A percentile compares a stretch with the other conserved stretches of the same genome.
Conservation (phyloP, 1,284 basidiomycete species). For the Puccinia novopanici region DNA sequence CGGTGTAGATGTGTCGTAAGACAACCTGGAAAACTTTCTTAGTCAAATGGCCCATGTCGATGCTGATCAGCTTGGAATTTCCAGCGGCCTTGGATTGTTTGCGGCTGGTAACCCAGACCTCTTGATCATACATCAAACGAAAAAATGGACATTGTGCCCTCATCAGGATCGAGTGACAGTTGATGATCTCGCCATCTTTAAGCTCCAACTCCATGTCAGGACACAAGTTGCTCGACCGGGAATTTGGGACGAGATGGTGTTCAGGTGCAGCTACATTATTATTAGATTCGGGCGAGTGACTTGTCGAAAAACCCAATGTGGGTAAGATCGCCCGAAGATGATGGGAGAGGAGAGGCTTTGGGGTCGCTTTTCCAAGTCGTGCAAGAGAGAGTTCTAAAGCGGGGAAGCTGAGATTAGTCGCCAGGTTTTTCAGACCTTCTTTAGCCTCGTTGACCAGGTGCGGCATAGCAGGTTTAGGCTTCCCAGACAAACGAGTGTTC, state of each 20-base stretch:
- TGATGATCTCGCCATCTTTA: slow-evolving; percentile 68
- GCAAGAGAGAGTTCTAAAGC: slow-evolving; percentile 64
- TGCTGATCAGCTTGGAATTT: slow-evolving; percentile 60
- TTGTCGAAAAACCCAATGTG: background rate
- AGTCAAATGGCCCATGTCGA: slow-evolving; percentile 74
- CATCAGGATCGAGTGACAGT: slow-evolving; percentile 74
- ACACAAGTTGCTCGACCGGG: slow-evolving; percentile 55
- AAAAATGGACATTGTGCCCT: slow-evolving; percentile 84
- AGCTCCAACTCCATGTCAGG: slow-evolving; percentile 77
- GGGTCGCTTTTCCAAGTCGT: slow-evolving; percentile 58
- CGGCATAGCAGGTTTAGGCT: slow-evolving; percentile 55
- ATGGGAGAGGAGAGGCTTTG: slow-evolving; percentile 62
- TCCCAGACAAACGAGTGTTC: slow-evolving; percentile 54
- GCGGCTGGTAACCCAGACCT: slow-evolving; percentile 74
- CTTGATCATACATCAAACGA: slow-evolving; percentile 77
- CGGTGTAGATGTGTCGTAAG: slow-evolving; percentile 76
- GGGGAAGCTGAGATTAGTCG: slow-evolving; percentile 66
- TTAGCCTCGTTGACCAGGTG: slow-evolving; percentile 65
- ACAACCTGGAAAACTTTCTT: slow-evolving; percentile 78
- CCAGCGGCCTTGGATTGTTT: slow-evolving; percentile 65
- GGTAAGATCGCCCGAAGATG: slow-evolving; percentile 61
- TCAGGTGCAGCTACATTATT: background rate
- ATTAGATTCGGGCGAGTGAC: slow-evolving; percentile 9
- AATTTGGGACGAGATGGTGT: slow-evolving; percentile 9
- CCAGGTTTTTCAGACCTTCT: slow-evolving; percentile 67